Percentiles rank a stretch among this genome's conserved stretches.
phyloP scores from a whole-genome alignment of 495 filamentous ascomycete species.

The Penicilliopsis zonata region DNA sequence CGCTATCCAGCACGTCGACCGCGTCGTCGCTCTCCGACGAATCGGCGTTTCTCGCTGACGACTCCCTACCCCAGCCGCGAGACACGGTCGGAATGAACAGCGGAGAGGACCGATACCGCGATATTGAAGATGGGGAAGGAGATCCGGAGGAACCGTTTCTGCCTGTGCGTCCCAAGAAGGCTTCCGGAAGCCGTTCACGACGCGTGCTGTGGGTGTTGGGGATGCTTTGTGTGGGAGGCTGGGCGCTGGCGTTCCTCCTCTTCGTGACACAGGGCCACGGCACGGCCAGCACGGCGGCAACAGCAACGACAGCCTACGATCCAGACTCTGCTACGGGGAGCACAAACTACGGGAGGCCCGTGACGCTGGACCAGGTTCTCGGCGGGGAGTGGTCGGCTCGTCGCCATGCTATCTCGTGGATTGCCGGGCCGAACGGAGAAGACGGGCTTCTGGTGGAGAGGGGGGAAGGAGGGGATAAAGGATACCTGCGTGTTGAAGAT shows the following conservation, averaged over 20 bases:
- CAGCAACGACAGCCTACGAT: constrained; percentile 23
- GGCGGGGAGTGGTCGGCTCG: constrained; percentile 55
- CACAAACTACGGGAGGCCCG: constrained; percentile 57
- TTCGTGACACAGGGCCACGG: constrained; percentile 48
- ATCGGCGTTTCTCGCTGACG: constrained; percentile 18
- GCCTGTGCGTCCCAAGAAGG: constrained; percentile 7
- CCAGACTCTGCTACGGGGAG: constrained; percentile 54
- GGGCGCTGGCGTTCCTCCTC: constrained; percentile 64
- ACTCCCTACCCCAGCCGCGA: constrained; percentile 8
- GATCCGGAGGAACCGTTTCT: constrained; percentile 17
- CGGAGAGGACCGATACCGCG: constrained; percentile 17
- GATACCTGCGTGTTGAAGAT: constrained; percentile 80
- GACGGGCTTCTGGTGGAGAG: constrained; percentile 74
- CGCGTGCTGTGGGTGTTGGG: constrained; percentile 57
- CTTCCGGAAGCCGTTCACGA: constrained; percentile 32
- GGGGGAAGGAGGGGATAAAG: constrained; percentile 40
- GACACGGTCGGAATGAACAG: constrained; percentile 1
- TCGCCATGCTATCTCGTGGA: constrained; percentile 74
- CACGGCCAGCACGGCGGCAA: constrained; percentile 9
- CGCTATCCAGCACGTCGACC: constrained; percentile 19
- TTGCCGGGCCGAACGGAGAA: constrained; percentile 70
- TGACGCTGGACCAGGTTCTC: constrained; percentile 75
- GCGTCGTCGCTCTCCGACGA: constrained; percentile 29
- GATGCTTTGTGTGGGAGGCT: constrained; percentile 57
- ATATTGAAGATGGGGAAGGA: constrained; percentile 25